phyloP scores from a whole-genome alignment of 1,139 yeast genomes.

The Geotrichum phurueaensis region DNA sequence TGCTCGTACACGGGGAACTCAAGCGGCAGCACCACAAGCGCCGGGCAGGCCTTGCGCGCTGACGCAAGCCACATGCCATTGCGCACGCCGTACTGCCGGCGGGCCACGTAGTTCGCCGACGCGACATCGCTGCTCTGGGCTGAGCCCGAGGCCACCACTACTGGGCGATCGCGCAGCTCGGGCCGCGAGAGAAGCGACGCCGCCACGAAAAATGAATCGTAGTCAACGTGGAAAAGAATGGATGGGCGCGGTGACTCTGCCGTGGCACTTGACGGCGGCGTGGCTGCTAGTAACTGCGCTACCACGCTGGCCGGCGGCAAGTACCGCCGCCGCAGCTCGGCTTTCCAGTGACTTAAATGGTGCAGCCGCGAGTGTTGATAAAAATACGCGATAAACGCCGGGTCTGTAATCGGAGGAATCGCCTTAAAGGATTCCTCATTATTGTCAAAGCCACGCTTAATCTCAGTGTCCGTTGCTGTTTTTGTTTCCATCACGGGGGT shows the following conservation, averaged over 20 bases:
- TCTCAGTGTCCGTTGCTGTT: background rate
- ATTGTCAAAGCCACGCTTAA: background rate
- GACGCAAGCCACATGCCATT: constrained; percentile 86
- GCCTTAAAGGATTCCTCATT: background rate
- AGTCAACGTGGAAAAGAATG: constrained; percentile 73
- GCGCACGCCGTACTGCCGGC: constrained; percentile 55
- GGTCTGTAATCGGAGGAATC: constrained; percentile 40
- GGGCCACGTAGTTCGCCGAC: constrained; percentile 83
- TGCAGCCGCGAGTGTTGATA: constrained; percentile 81
- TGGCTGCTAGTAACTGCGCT: background rate
- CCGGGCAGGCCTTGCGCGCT: constrained; percentile 63
- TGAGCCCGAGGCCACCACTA: constrained; percentile 80
- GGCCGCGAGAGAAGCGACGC: constrained; percentile 64
- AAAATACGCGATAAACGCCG: constrained; percentile 63
- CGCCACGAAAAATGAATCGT: constrained; percentile 89
- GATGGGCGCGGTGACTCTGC: background rate
- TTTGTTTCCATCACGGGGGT: background rate
- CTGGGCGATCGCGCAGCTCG: constrained; percentile 48
- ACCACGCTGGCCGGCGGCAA: constrained; percentile 30
- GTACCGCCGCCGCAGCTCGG: constrained; percentile 62
- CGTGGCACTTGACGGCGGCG: background rate
- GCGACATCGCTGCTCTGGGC: constrained; percentile 67
- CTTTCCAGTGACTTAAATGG: constrained; percentile 82
- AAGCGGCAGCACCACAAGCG: constrained; percentile 56
- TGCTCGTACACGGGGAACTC: constrained; percentile 69